Base-by-base conservation (phyloP, 257 asterid species). In the Leonotis leonurus region DNA sequence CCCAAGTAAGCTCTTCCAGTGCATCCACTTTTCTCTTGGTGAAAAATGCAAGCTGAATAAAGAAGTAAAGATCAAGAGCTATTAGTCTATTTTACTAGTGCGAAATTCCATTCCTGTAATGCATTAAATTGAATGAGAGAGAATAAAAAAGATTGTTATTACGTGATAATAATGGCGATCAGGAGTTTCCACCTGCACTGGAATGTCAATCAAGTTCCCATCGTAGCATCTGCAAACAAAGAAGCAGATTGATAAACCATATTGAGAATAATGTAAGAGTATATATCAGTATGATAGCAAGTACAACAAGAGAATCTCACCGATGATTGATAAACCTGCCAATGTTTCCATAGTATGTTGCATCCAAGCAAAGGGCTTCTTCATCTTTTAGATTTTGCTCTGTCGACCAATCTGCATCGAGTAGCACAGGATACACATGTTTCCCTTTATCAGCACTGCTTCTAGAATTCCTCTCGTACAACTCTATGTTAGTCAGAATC, bases 151-250 rank as follows among this genome's bases (percentile, higher is more conserved):
- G 43, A 45, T 2, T 43, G 14, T 60, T 3, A 62, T 6, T 79
- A 86, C 97, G 41, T 84, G 97, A 76, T 86, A 89, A 78, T 86
- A 86, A 69, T 83, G 94, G 35, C 81, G 87, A 64, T 83, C 93
- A 5, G 90, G 92, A 37, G 88, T 83, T 75, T 90, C 97, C 70
- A 90, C 84, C 70, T 81, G 83, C 50, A 85, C 97, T 6, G 97
- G 97, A 72, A 90, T 62, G 41, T 84, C 95, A 32, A 87, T 41
- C 74, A 87, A 73, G 74, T 87, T 90, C 10, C 83, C 78, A 56
- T 90, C 95, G 50, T 3, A 48, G 69, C 97, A 90, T 70, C 96
- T 87, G 75, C 45, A 21, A 25, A 40, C 54, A 72, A 39, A 35
- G 22, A 60, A 24, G 40, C 33, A 49, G 51, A 60, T 6, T n/a